Conservation (phyloP, 768 basidiomycete species). For the Russula ochroleuca region DNA sequence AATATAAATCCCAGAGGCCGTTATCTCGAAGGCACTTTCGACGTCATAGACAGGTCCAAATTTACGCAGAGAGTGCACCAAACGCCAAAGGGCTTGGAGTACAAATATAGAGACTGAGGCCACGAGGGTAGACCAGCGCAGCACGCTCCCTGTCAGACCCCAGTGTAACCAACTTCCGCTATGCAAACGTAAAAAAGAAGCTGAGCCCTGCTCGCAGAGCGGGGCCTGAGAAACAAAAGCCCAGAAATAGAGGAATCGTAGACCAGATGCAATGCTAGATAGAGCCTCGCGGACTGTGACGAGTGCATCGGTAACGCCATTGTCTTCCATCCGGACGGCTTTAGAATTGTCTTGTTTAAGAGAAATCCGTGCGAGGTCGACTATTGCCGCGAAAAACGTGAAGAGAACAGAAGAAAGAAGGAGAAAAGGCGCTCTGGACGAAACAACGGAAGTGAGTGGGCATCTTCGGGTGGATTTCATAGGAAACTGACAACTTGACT, state of each 20-base stretch:
- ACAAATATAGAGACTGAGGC: conserved; percentile 45
- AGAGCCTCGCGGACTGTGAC: conserved; percentile 55
- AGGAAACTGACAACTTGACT: conserved; percentile 23
- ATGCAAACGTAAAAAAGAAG: conserved; percentile 31
- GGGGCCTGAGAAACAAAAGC: conserved; percentile 56
- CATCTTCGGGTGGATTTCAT: not conserved
- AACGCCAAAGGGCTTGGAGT: conserved; percentile 63
- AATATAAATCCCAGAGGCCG: conserved; percentile 54
- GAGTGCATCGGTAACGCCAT: conserved; percentile 37
- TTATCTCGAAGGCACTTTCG: conserved; percentile 54
- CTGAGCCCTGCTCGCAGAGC: conserved; percentile 37
- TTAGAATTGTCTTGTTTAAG: conserved; percentile 26
- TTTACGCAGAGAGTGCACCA: conserved; percentile 37
- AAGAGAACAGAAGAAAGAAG: conserved; percentile 56
- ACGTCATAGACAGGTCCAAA: conserved; percentile 52
- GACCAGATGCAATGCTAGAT: conserved; percentile 52
- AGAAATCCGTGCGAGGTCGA: conserved; percentile 59
- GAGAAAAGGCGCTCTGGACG: conserved; percentile 40
- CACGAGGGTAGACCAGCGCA: conserved; percentile 50
- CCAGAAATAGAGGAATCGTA: conserved; percentile 69
- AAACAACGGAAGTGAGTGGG: not conserved
- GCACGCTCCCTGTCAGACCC: conserved; percentile 50
- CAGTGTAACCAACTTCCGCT: conserved; percentile 64
- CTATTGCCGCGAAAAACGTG: conserved; percentile 55
- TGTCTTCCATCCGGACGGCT: conserved; percentile 12